phyloP scores from a whole-genome alignment of 139 green algal genomes.

The Coelastrella sp. region DNA sequence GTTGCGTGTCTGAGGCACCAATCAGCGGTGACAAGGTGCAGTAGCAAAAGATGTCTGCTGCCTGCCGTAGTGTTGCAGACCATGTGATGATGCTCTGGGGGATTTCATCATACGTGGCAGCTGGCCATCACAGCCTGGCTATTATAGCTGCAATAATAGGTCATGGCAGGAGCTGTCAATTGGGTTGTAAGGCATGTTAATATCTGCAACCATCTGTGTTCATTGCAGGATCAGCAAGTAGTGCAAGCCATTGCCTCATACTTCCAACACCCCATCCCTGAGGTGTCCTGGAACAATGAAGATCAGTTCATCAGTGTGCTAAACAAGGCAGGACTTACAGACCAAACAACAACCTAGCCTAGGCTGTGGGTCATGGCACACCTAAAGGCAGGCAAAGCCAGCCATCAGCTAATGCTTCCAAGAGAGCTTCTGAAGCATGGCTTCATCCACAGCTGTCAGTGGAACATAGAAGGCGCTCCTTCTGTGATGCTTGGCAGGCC shows the following conservation, averaged over 20 bases:
- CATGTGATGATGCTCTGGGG: background rate
- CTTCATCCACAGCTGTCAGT: too few relatives aligned
- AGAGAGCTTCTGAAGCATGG: too few relatives aligned
- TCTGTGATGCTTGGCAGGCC: too few relatives aligned
- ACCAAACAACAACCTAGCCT: constrained; percentile 62
- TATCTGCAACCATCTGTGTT: too few relatives aligned
- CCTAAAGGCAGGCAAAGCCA: too few relatives aligned
- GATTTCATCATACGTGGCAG: too few relatives aligned
- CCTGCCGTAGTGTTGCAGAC: background rate
- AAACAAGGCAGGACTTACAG: constrained; percentile 84
- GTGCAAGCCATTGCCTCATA: constrained; percentile 85
- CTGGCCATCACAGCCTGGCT: too few relatives aligned
- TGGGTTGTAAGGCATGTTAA: too few relatives aligned
- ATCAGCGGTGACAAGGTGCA: background rate
- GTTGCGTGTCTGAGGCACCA: constrained; percentile 47
- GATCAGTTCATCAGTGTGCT: constrained; percentile 87
- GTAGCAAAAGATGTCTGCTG: background rate
- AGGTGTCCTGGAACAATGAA: constrained; percentile 86
- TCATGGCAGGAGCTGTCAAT: too few relatives aligned
- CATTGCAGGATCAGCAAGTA: constrained; percentile 66
- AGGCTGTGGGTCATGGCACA: too few relatives aligned
- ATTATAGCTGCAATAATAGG: background rate
- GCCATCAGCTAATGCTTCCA: too few relatives aligned
- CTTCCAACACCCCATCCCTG: constrained; percentile 87
- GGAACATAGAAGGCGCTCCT: too few relatives aligned